Percentiles rank a stretch among this genome's conserved stretches.
phyloP scores from a whole-genome alignment of 192 early-diverging fungal species.

The Funneliformis mosseae region DNA sequence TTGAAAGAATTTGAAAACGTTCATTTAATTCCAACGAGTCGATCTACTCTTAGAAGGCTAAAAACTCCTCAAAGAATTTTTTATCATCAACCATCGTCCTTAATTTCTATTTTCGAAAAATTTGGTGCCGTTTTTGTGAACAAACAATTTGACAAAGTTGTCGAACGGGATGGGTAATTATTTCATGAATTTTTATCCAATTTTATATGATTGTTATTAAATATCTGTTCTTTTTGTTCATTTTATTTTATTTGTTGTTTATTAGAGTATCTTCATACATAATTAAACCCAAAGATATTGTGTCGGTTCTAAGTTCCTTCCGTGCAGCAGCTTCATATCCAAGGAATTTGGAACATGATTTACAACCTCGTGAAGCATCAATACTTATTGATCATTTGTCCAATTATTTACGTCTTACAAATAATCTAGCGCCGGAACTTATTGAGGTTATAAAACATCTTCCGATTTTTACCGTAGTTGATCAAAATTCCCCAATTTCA shows the following conservation, averaged over 20 bases:
- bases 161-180: neutral
- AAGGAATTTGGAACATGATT: neutral
- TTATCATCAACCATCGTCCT: neutral
- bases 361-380: neutral
- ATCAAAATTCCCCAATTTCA: neutral
- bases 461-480: slow-evolving; percentile 10
- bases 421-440: no score
- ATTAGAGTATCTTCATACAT: neutral
- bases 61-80: neutral
- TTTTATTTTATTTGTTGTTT: no score
- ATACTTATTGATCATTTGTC: neutral
- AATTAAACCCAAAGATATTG: neutral
- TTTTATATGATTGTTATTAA: neutral
- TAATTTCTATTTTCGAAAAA: neutral
- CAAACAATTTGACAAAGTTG: neutral
- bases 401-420: neutral
- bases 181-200: neutral
- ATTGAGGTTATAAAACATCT: slow-evolving; percentile 17
- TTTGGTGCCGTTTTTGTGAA: slow-evolving; percentile 5
- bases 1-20: neutral
- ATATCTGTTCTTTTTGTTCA: neutral
- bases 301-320: neutral
- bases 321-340: neutral
- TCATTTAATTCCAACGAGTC: slow-evolving; percentile 12
- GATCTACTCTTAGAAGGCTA: neutral